Percentiles rank a stretch among this genome's conserved stretches.
These are phyloP conservation scores for Pseudoneurospora amorphoporcata DNA, from an alignment of 495 filamentous ascomycete species.

Conservation along the genomic window DNA sequence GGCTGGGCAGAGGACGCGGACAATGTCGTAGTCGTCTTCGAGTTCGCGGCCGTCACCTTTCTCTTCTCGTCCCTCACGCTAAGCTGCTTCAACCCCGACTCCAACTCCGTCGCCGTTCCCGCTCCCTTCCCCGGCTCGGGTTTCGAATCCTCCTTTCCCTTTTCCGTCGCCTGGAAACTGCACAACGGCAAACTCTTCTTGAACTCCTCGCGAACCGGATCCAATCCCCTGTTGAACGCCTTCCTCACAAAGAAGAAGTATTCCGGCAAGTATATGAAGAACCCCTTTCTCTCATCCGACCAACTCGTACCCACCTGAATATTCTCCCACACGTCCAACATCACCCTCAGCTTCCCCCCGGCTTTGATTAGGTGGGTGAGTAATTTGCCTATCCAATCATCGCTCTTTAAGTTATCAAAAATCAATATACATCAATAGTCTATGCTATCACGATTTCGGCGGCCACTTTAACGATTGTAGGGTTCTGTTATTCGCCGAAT, in stretches of 20 bases:
- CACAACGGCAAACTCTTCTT: background rate
- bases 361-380: conserved; percentile 14
- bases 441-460: rapidly evolving
- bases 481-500: background rate
- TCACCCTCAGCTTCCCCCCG: conserved; percentile 10
- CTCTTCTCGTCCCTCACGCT: conserved; percentile 2
- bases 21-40: background rate
- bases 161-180: background rate
- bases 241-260: background rate
- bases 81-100: background rate
- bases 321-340: background rate
- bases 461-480: background rate
- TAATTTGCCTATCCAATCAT: conserved; percentile 10
- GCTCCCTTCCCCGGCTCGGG: background rate
- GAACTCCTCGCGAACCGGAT: background rate
- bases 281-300: conserved; percentile 14
- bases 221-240: rapidly evolving
- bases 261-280: conserved; percentile 24
- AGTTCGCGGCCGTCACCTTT: conserved; percentile 21
- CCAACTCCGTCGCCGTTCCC: background rate
- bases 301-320: conserved; percentile 7
- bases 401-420: background rate
- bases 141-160: conserved; percentile 8
- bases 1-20: background rate
- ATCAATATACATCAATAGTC: background rate